These are phyloP conservation scores for Alternaria atra DNA, from an alignment of 2,329 filamentous ascomycete species.

Conservation along the genomic window DNA sequence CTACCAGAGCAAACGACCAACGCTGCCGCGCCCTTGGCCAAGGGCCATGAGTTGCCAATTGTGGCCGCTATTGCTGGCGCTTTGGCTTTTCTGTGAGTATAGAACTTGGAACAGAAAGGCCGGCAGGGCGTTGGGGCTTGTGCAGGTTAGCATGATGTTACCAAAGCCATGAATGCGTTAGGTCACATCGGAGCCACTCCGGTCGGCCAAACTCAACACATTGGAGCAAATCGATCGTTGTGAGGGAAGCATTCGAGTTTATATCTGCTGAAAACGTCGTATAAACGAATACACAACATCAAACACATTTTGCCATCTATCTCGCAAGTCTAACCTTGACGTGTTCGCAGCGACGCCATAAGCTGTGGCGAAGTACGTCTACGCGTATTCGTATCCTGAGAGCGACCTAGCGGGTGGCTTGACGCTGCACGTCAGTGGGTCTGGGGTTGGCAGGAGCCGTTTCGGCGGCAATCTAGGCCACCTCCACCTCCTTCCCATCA, in stretches of 20 bases:
- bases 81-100: conserved; percentile 34
- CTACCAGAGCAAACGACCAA: conserved; percentile 21
- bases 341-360: neutral
- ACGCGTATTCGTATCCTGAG: conserved; percentile 9
- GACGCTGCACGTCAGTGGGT: conserved; percentile 14
- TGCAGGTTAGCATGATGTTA: neutral
- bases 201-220: neutral
- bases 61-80: conserved; percentile 33
- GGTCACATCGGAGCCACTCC: conserved; percentile 1
- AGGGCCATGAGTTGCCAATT: conserved; percentile 20
- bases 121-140: neutral
- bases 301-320: neutral
- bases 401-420: conserved; percentile 12
- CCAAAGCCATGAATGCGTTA: neutral
- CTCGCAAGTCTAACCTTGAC: conserved; percentile 4
- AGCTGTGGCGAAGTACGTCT: neutral
- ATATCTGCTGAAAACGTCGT: neutral
- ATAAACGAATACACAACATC: neutral
- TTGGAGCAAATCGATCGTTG: neutral
- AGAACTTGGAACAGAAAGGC: neutral
- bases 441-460: conserved; percentile 14
- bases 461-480: conserved; percentile 13
- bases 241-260: neutral
- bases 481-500: neutral
- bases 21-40: conserved; percentile 28